Percentiles rank a stretch among this genome's conserved stretches.
Conservation (phyloP, 2,329 filamentous ascomycete species). For the Neobulgaria alba region DNA sequence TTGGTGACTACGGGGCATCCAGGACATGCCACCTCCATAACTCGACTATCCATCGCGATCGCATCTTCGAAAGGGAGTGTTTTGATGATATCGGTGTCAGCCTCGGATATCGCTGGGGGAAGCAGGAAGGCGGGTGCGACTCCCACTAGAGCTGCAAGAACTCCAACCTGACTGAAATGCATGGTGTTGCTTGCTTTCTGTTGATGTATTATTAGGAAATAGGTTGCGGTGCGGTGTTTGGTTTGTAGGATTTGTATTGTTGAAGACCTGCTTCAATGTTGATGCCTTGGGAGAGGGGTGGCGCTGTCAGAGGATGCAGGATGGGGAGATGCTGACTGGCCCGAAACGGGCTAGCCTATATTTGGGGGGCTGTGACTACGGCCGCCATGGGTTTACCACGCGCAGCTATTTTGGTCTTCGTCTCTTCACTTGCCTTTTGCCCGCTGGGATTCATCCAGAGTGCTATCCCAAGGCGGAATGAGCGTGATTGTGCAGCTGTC, state of each 20-base stretch:
- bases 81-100: conserved; percentile 36
- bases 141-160: conserved; percentile 14
- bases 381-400: too few species aligned
- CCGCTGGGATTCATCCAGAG: too few species aligned
- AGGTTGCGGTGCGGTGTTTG: not conserved
- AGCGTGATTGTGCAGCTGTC: too few species aligned
- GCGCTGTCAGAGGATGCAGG: not conserved
- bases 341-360: too few species aligned
- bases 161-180: conserved; percentile 17
- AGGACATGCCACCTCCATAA: conserved; percentile 43
- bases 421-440: too few species aligned
- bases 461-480: too few species aligned
- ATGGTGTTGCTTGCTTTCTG: conserved; percentile 13
- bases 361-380: too few species aligned
- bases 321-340: not conserved
- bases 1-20: conserved; percentile 40
- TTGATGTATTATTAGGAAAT: too few species aligned
- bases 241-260: conserved; percentile 1
- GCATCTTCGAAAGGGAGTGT: conserved; percentile 33
- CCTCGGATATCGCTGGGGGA: conserved; percentile 39
- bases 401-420: too few species aligned
- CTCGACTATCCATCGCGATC: conserved; percentile 30
- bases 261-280: not conserved
- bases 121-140: conserved; percentile 41
- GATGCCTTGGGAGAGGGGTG: not conserved